Evolutionary conservation across 805 yeast genomes (phyloP).

Genomic region (Cyberlindnera japonica): DNA sequence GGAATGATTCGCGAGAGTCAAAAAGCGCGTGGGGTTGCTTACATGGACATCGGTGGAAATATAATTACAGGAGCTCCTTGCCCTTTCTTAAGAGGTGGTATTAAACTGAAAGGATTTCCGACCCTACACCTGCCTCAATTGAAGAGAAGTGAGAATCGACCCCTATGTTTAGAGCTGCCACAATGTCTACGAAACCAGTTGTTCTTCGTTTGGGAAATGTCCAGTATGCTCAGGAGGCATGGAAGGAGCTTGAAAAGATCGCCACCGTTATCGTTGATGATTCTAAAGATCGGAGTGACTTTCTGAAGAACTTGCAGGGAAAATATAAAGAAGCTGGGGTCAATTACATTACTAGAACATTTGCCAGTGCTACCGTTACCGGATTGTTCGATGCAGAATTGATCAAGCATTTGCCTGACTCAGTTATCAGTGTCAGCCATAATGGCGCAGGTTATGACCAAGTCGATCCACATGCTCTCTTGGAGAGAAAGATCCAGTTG

Average conservation of each 20-base stretch:
- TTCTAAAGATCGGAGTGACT: slow-evolving; percentile 37
- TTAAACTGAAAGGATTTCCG: too few species aligned
- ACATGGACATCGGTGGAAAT: too few species aligned
- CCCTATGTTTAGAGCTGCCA: slow-evolving; percentile 3
- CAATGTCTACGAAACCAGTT: slow-evolving; percentile 41
- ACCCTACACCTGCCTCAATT: too few species aligned
- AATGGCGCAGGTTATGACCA: slow-evolving; percentile 80
- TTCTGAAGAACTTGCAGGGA: slow-evolving; percentile 33
- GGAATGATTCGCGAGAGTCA: too few species aligned
- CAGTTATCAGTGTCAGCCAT: slow-evolving; percentile 53
- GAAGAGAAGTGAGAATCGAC: too few species aligned
- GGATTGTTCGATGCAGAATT: slow-evolving; percentile 67
- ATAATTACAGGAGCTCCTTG: too few species aligned
- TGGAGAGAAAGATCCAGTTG: slow-evolving; percentile 53
- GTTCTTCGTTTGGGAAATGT: slow-evolving; percentile 65
- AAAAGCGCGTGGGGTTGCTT: too few species aligned
- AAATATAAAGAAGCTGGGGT: slow-evolving; percentile 29
- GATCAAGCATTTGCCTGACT: slow-evolving; percentile 47
- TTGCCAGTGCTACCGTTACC: slow-evolving; percentile 45
- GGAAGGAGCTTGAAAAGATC: slow-evolving; percentile 50
- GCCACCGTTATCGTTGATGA: slow-evolving; percentile 44
- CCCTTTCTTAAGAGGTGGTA: too few species aligned
- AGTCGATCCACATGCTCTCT: slow-evolving; percentile 52
- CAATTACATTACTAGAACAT: slow-evolving; percentile 48
- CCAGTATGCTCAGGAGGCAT: slow-evolving; percentile 57